Conservation (phyloP, 2,329 filamentous ascomycete genomes). For the Camillea tinctor region DNA sequence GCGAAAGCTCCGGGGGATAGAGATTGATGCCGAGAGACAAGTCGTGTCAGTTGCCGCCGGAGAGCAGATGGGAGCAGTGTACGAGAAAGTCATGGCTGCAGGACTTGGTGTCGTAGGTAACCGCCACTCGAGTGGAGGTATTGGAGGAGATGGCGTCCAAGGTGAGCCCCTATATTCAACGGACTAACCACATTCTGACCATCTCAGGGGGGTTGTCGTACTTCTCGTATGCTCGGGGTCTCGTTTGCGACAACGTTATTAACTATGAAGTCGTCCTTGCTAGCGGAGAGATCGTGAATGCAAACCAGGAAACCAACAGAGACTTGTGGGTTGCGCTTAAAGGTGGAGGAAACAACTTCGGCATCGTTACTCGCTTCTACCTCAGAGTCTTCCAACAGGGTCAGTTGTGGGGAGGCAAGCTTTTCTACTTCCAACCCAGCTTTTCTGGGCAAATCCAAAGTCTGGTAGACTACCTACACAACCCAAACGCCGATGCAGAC, state of each 20-base stretch:
- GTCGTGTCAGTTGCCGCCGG: conserved; percentile 9
- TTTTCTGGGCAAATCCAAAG: conserved; percentile 13
- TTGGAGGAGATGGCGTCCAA: conserved; percentile 17
- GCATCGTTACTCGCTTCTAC: conserved; percentile 31
- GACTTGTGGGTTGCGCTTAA: conserved; percentile 29
- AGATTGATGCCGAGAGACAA: conserved; percentile 5
- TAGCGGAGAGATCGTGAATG: conserved; percentile 36
- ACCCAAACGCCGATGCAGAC: conserved; percentile 2
- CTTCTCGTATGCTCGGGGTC: conserved; percentile 12
- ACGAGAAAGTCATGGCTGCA: conserved; percentile 12
- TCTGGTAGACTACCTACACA: background rate
- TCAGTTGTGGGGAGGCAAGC: conserved; percentile 33
- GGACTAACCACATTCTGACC: conserved; percentile 1
- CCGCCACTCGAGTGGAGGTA: conserved; percentile 15
- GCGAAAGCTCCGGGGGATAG: conserved; percentile 5
- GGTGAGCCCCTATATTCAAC: conserved; percentile 5
- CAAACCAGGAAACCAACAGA: conserved; percentile 30
- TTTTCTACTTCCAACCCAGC: conserved; percentile 19
- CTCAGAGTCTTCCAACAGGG: conserved; percentile 15
- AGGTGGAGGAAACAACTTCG: conserved; percentile 32
- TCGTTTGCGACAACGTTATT: conserved; percentile 16
- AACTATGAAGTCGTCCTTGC: conserved; percentile 37
- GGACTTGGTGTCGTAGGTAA: conserved; percentile 16
- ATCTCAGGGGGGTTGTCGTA: conserved; percentile 12
- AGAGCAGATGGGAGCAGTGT: conserved; percentile 9